These are phyloP conservation scores for Cladophialophora chaetospira DNA, from an alignment of 2,329 filamentous ascomycete species.

Conservation along the genomic window DNA sequence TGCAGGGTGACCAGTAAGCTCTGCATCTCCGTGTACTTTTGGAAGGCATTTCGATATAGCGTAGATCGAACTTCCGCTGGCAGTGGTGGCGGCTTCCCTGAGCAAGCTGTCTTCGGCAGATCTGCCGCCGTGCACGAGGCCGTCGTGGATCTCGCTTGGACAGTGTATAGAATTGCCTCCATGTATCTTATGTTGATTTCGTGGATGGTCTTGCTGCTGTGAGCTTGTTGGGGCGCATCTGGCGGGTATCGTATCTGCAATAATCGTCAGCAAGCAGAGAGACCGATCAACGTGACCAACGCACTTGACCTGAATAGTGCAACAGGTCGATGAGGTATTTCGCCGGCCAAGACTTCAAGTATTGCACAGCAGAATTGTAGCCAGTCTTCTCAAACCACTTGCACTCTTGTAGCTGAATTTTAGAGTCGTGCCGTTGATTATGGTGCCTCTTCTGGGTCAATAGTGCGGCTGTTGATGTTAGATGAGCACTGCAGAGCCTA, in stretches of 20 bases:
- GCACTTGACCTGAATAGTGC: constrained; percentile 25
- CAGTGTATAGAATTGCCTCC: constrained; percentile 27
- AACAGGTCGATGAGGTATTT: constrained; percentile 29
- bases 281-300: background rate
- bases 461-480: constrained; percentile 1
- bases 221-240: background rate
- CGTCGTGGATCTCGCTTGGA: constrained; percentile 20
- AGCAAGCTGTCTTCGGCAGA: constrained; percentile 28
- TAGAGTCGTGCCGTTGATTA: background rate
- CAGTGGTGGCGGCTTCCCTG: constrained; percentile 15
- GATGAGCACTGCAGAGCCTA: background rate
- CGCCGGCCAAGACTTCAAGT: constrained; percentile 25
- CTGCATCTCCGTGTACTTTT: constrained; percentile 17
- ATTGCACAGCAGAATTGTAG: constrained; percentile 22
- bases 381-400: constrained; percentile 28
- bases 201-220: constrained; percentile 8
- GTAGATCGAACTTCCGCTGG: constrained; percentile 16
- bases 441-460: constrained; percentile 8
- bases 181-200: constrained; percentile 16
- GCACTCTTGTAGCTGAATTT: constrained; percentile 17
- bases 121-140: constrained; percentile 23
- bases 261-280: background rate
- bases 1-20: constrained; percentile 2
- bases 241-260: constrained; percentile 10
- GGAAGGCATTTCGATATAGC: constrained; percentile 27